Evolutionary conservation across 208 protist species (phyloP).

Genomic region (Lotmaria passim): DNA sequence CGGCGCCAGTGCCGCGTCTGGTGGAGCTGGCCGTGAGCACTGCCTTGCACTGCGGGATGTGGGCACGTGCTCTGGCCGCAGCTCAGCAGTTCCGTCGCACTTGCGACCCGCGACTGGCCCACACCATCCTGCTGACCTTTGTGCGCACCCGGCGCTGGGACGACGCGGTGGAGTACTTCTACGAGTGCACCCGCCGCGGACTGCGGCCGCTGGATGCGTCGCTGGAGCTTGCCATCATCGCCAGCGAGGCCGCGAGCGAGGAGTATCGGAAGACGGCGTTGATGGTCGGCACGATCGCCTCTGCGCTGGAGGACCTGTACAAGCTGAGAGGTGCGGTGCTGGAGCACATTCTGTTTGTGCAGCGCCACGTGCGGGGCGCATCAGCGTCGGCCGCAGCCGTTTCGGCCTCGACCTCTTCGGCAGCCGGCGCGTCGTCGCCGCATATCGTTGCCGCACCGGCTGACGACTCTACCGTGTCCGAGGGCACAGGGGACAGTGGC

Average conservation of each 20-base stretch:
- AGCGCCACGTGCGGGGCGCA: slow-evolving; percentile 35
- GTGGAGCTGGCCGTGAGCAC: slow-evolving; percentile 54
- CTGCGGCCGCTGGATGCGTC: slow-evolving; percentile 62
- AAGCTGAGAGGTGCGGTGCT: slow-evolving; percentile 65
- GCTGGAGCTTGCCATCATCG: slow-evolving; percentile 66
- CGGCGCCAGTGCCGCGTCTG: slow-evolving; percentile 45
- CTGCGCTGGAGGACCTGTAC: slow-evolving; percentile 81
- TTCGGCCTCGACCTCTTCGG: no score
- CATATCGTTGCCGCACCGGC: no score
- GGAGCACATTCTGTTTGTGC: slow-evolving; percentile 77
- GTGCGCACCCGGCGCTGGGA: slow-evolving; percentile 54
- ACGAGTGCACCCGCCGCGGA: slow-evolving; percentile 62
- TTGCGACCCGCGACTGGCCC: slow-evolving; percentile 52
- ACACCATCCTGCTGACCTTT: slow-evolving; percentile 64
- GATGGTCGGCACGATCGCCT: slow-evolving; percentile 68
- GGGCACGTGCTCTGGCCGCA: slow-evolving; percentile 54
- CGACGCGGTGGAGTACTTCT: slow-evolving; percentile 79
- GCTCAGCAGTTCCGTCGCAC: slow-evolving; percentile 57
- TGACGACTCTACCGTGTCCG: no score
- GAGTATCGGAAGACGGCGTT: slow-evolving; percentile 67
- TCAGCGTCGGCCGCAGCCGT: no score
- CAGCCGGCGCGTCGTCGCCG: no score
- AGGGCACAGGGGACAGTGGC: no score
- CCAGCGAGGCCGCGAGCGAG: slow-evolving; percentile 61
- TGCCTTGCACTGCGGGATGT: slow-evolving; percentile 54